Evolutionary conservation across 495 filamentous ascomycete species (phyloP).

Genomic region (Cercophora sp.): DNA sequence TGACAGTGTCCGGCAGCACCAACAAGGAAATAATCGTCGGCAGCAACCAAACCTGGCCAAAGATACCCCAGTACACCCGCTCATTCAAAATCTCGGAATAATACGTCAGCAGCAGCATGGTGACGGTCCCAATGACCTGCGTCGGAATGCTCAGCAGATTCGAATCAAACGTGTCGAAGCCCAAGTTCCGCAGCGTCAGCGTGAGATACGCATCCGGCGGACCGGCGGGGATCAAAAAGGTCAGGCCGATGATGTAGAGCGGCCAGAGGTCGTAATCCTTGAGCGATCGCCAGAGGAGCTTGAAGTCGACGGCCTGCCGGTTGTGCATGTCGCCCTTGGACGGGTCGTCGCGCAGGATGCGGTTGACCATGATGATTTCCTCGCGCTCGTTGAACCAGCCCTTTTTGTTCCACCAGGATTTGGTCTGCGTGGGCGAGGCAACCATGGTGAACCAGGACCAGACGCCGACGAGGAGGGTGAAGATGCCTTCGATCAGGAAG

Average conservation of each 20-base stretch:
- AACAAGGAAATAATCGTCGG: slow-evolving; percentile 51
- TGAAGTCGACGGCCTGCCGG: background rate
- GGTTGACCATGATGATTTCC: slow-evolving; percentile 57
- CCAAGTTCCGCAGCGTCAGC: slow-evolving; percentile 55
- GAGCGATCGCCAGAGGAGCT: background rate
- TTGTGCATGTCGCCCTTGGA: slow-evolving; percentile 42
- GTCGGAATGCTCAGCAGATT: slow-evolving; percentile 51
- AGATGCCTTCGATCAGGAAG: slow-evolving; percentile 44
- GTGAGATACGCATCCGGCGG: slow-evolving; percentile 60
- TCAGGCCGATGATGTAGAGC: slow-evolving; percentile 60
- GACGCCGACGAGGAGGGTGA: slow-evolving; percentile 47
- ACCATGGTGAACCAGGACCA: slow-evolving; percentile 38
- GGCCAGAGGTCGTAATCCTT: slow-evolving; percentile 70
- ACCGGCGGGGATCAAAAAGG: slow-evolving; percentile 52
- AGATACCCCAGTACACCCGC: slow-evolving; percentile 46
- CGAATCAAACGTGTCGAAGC: slow-evolving; percentile 63
- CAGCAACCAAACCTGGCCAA: slow-evolving; percentile 53
- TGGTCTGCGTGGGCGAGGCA: slow-evolving; percentile 38
- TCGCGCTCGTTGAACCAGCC: slow-evolving; percentile 60
- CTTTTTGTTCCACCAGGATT: slow-evolving; percentile 47
- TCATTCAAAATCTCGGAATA: slow-evolving; percentile 51
- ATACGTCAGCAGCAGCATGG: slow-evolving; percentile 43
- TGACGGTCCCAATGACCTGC: slow-evolving; percentile 38
- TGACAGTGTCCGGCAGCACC: slow-evolving; percentile 27
- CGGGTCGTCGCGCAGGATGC: slow-evolving; percentile 60